A percentile compares a stretch with the other conserved stretches of the same genome.
Evolutionary conservation across 148 eudicot genomes (phyloP).

Genomic region (Silene uniflora): DNA sequence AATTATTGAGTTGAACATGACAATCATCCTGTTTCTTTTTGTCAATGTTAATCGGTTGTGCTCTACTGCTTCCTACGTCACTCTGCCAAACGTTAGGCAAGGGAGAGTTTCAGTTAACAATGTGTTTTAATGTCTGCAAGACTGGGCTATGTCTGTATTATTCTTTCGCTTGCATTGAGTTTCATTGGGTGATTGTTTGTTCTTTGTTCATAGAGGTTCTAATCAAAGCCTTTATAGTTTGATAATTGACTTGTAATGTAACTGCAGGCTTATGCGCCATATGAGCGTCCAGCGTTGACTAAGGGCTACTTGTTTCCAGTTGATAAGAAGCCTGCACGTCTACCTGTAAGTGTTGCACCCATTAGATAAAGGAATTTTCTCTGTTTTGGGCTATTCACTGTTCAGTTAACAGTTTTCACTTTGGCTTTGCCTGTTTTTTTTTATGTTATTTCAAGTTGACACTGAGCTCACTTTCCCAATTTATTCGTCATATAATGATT

Average conservation of each 20-base stretch:
- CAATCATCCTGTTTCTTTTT: background rate
- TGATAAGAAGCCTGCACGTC: slow-evolving; percentile 94
- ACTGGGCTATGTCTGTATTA: background rate
- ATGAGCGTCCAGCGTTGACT: slow-evolving; percentile 95
- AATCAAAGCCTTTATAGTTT: background rate
- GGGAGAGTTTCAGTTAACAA: too few species aligned
- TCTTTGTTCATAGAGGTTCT: background rate
- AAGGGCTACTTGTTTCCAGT: slow-evolving; percentile 84
- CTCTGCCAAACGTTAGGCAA: background rate
- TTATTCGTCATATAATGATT: background rate
- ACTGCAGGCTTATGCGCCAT: slow-evolving; percentile 85
- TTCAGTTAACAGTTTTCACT: background rate
- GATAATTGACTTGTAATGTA: slow-evolving; percentile 11
- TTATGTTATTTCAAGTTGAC: background rate
- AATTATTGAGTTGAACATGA: background rate
- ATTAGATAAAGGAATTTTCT: background rate
- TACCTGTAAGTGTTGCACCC: slow-evolving; percentile 58
- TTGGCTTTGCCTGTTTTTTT: background rate
- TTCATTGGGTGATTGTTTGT: background rate
- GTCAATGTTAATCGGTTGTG: background rate
- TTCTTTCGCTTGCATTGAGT: background rate
- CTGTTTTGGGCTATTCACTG: background rate
- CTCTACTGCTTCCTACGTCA: slow-evolving; percentile 4
- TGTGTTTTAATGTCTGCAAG: background rate
- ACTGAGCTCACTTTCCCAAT: background rate